Percentiles rank a stretch among this genome's conserved stretches.
These are phyloP conservation scores for Elasticomyces elasticus DNA, from an alignment of 495 filamentous ascomycete genomes.

Conservation along the genomic window DNA sequence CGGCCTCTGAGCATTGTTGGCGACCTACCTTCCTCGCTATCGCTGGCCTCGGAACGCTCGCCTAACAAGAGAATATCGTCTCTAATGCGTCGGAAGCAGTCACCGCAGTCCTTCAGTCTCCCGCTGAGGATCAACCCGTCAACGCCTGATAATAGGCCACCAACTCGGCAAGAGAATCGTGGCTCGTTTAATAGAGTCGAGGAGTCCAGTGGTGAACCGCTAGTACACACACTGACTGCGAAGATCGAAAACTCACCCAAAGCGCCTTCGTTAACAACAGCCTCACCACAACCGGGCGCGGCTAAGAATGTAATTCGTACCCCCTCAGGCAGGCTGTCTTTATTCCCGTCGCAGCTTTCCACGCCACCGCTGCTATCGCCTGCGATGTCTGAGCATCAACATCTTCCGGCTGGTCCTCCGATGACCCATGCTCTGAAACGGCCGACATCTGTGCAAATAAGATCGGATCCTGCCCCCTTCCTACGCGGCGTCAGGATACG, in stretches of 20 bases:
- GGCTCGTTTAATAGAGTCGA: conserved; percentile 8
- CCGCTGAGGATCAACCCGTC: conserved; percentile 21
- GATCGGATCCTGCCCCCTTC: conserved; percentile 29
- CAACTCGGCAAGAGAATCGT: conserved; percentile 1
- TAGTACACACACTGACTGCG: conserved; percentile 8
- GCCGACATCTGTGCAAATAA: conserved; percentile 30
- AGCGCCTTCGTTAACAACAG: background rate
- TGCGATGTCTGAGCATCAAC: background rate
- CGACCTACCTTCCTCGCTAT: conserved; percentile 6
- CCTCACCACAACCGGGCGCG: background rate
- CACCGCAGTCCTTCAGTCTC: conserved; percentile 9
- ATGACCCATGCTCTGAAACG: conserved; percentile 15
- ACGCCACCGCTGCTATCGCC: background rate
- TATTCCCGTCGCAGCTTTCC: conserved; percentile 1
- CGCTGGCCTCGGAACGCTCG: background rate
- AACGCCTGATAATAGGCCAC: conserved; percentile 8
- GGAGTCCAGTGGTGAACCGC: background rate
- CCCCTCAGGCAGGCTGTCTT: conserved; percentile 6
- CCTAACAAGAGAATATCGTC: conserved; percentile 3
- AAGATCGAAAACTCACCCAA: conserved; percentile 4
- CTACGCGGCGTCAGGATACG: conserved; percentile 20
- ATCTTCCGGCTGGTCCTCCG: background rate
- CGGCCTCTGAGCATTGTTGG: conserved; percentile 9
- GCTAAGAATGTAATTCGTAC: background rate
- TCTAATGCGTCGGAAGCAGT: background rate